A percentile compares a stretch with the other conserved stretches of the same genome.
Conservation (phyloP, 2,329 filamentous ascomycete species). For the Coniochaeta sp. region DNA sequence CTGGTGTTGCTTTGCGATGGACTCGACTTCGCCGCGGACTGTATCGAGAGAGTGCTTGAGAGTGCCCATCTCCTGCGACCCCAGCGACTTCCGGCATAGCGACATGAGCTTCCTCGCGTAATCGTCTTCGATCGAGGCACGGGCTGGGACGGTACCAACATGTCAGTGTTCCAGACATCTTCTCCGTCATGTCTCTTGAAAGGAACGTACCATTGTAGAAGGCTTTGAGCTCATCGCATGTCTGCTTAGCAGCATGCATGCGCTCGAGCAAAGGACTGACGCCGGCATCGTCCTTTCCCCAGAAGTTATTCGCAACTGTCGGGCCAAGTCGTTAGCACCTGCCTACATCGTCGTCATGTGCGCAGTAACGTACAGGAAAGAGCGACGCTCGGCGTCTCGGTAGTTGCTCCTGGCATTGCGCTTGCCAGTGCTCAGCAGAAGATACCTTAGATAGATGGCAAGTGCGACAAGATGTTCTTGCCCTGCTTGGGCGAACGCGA, state of each 20-base stretch:
- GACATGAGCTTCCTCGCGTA: slow-evolving; percentile 84
- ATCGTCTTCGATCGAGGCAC: slow-evolving; percentile 92
- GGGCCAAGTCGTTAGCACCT: not conserved
- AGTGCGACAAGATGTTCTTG: not conserved
- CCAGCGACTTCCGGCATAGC: slow-evolving; percentile 79
- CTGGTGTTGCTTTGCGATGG: slow-evolving; percentile 90
- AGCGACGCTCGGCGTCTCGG: slow-evolving; percentile 17
- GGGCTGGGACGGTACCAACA: slow-evolving; percentile 45
- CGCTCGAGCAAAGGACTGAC: slow-evolving; percentile 86
- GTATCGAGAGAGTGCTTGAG: slow-evolving; percentile 80
- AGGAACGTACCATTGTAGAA: slow-evolving; percentile 68
- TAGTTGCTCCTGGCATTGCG: slow-evolving; percentile 15
- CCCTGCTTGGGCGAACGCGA: not conserved
- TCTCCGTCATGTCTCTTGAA: not conserved
- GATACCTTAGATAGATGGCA: not conserved
- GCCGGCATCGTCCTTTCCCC: slow-evolving; percentile 98
- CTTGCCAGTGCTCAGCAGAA: not conserved
- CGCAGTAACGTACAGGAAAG: slow-evolving; percentile 15
- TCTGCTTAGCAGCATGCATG: slow-evolving; percentile 90
- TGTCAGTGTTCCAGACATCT: not conserved
- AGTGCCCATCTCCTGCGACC: slow-evolving; percentile 79
- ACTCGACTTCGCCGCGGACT: slow-evolving; percentile 80
- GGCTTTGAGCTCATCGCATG: slow-evolving; percentile 83
- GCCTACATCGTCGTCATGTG: not conserved
- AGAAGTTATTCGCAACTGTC: slow-evolving; percentile 96